A percentile compares a stretch with the other conserved stretches of the same genome.
phyloP scores from a whole-genome alignment of 2,329 filamentous ascomycete genomes.

The Colletotrichum sansevieriae region DNA sequence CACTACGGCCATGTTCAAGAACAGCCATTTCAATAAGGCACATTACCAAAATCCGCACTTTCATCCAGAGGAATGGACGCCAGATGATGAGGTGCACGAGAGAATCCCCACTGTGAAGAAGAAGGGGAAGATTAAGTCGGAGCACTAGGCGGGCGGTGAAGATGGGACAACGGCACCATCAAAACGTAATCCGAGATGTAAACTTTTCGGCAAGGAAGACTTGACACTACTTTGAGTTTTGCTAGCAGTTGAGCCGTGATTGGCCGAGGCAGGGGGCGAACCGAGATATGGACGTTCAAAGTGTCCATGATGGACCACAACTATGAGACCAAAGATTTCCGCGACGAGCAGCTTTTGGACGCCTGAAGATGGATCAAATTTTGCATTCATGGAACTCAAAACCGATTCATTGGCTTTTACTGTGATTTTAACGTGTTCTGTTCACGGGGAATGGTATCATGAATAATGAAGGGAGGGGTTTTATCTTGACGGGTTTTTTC shows the following conservation, averaged over 20 bases:
- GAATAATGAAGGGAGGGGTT: slow-evolving; percentile 31
- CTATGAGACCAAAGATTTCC: not conserved
- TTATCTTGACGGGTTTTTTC: slow-evolving; percentile 21
- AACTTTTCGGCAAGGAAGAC: not conserved
- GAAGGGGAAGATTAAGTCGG: slow-evolving; percentile 31
- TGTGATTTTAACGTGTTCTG: slow-evolving; percentile 10
- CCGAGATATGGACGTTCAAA: too few relatives aligned
- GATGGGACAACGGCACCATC: slow-evolving; percentile 32
- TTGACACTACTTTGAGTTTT: too few relatives aligned
- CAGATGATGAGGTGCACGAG: slow-evolving; percentile 52
- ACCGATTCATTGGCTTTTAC: slow-evolving; percentile 9
- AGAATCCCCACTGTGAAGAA: slow-evolving; percentile 29
- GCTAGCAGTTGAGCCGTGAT: too few relatives aligned
- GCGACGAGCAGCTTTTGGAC: not conserved
- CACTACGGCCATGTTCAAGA: slow-evolving; percentile 72
- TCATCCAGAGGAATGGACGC: slow-evolving; percentile 59
- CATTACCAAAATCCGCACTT: slow-evolving; percentile 75
- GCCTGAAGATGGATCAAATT: not conserved
- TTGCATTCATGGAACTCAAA: slow-evolving; percentile 20
- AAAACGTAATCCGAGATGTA: not conserved
- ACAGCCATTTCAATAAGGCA: slow-evolving; percentile 75
- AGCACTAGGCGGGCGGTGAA: slow-evolving; percentile 15
- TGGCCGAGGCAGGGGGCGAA: too few relatives aligned
- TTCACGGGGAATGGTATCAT: slow-evolving; percentile 27
- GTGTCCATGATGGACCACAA: not conserved